These are phyloP conservation scores for Xanthoparmelia taractica DNA, from an alignment of 495 filamentous ascomycete species.

Conservation along the genomic window DNA sequence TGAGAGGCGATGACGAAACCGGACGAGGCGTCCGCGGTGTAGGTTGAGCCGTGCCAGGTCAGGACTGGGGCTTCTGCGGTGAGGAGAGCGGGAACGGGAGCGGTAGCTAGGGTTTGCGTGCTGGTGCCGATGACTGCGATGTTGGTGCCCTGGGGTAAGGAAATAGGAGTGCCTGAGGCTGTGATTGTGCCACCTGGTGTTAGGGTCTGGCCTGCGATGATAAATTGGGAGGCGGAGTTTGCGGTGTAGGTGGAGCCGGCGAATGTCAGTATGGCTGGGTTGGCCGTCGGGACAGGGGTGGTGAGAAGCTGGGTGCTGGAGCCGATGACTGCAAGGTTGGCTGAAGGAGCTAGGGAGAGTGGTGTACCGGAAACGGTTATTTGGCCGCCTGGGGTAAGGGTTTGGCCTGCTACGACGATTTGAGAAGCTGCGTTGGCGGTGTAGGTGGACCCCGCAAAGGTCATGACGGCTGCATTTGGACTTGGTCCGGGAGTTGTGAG, in stretches of 20 bases:
- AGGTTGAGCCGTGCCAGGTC: conserved; percentile 6
- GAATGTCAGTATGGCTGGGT: conserved; percentile 9
- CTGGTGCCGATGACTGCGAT: conserved; percentile 12
- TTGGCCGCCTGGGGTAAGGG: conserved; percentile 8
- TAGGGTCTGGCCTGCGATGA: conserved; percentile 5
- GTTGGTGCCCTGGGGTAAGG: not conserved
- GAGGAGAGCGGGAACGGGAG: not conserved
- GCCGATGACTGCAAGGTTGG: not conserved
- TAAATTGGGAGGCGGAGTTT: conserved; percentile 8
- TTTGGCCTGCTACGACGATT: conserved; percentile 9
- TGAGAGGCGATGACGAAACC: conserved; percentile 18
- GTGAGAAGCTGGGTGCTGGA: not conserved
- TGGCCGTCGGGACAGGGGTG: not conserved
- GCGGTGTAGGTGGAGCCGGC: conserved; percentile 12
- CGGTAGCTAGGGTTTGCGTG: conserved; percentile 12
- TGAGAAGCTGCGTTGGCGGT: not conserved
- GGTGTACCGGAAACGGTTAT: conserved; percentile 5
- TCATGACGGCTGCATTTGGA: not conserved
- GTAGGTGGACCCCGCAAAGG: conserved; percentile 5
- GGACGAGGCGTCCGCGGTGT: conserved; percentile 9
- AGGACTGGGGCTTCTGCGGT: conserved; percentile 1
- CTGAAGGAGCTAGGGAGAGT: not conserved
- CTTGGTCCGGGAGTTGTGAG: not conserved
- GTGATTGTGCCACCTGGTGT: conserved; percentile 7
- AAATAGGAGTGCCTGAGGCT: conserved; percentile 12